Conservation (phyloP, 495 filamentous ascomycete species). For the Penicillium coprophilum region DNA sequence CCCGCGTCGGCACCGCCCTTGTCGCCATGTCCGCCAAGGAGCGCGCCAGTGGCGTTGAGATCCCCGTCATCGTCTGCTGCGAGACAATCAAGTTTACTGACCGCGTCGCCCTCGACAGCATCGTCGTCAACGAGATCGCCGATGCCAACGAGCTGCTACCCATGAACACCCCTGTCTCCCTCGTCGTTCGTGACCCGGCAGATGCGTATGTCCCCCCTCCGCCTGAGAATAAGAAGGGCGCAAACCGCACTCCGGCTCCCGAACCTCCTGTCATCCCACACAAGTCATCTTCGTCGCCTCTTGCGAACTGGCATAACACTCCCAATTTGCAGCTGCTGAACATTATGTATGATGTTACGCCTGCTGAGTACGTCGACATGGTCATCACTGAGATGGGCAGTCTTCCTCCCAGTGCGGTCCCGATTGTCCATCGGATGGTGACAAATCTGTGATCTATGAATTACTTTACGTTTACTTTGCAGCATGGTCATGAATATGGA, state of each 20-base stretch:
- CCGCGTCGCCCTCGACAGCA: slow-evolving; percentile 81
- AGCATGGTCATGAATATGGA: not conserved
- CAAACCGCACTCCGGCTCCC: slow-evolving; percentile 27
- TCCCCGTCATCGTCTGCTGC: slow-evolving; percentile 87
- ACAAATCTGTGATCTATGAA: slow-evolving; percentile 38
- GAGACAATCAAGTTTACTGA: slow-evolving; percentile 97
- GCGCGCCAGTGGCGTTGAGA: slow-evolving; percentile 52
- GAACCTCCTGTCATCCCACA: slow-evolving; percentile 28
- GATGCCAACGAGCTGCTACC: slow-evolving; percentile 61
- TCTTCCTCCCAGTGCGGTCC: slow-evolving; percentile 80
- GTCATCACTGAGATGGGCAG: slow-evolving; percentile 90
- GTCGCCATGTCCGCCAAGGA: slow-evolving; percentile 85
- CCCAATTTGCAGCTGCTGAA: slow-evolving; percentile 71
- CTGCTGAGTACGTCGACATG: slow-evolving; percentile 82
- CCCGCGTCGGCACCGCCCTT: slow-evolving; percentile 80
- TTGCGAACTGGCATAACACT: slow-evolving; percentile 60
- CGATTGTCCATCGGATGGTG: slow-evolving; percentile 51
- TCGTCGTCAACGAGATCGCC: slow-evolving; percentile 91
- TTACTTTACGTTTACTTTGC: not conserved
- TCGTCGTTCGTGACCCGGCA: slow-evolving; percentile 34
- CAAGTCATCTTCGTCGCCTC: slow-evolving; percentile 29
- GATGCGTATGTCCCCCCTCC: slow-evolving; percentile 24
- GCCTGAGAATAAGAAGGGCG: slow-evolving; percentile 38
- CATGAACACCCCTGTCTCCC: slow-evolving; percentile 30
- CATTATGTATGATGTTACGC: slow-evolving; percentile 91